Evolutionary conservation across 306 rosid genomes (phyloP).

Genomic region (Acmispon strigosus): DNA sequence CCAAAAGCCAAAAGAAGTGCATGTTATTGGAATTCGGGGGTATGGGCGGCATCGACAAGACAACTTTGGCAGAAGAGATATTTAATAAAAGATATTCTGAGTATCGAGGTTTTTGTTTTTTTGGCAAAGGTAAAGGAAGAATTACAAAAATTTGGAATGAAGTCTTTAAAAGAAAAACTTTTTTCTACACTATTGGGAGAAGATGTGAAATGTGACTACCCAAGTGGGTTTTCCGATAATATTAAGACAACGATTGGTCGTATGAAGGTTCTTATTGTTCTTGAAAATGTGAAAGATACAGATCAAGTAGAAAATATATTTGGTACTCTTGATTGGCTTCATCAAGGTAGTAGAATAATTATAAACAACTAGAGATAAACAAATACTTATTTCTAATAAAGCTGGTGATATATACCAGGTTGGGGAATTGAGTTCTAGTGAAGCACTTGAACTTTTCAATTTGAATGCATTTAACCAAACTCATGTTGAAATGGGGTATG

Average conservation of each 20-base stretch:
- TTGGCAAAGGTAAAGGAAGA: neutral
- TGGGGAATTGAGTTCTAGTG: neutral
- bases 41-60: neutral
- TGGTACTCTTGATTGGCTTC: neutral
- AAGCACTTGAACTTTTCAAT: neutral
- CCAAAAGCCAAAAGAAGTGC: too few species aligned
- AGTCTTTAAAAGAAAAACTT: neutral
- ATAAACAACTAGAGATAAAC: neutral
- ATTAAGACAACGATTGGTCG: neutral
- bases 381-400: too few species aligned
- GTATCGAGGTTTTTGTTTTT: neutral
- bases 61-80: neutral
- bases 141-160: neutral
- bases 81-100: neutral
- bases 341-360: neutral
- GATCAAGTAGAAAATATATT: neutral
- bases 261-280: neutral
- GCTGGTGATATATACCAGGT: neutral
- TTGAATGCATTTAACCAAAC: neutral
- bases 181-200: neutral
- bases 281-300: neutral
- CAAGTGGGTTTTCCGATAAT: neutral
- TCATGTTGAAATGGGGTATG: neutral
- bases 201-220: neutral
- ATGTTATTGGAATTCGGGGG: neutral